Evolutionary conservation across 225 moss, liverwort and hornwort species (phyloP).

Genomic region (Marchantia polymorpha): DNA sequence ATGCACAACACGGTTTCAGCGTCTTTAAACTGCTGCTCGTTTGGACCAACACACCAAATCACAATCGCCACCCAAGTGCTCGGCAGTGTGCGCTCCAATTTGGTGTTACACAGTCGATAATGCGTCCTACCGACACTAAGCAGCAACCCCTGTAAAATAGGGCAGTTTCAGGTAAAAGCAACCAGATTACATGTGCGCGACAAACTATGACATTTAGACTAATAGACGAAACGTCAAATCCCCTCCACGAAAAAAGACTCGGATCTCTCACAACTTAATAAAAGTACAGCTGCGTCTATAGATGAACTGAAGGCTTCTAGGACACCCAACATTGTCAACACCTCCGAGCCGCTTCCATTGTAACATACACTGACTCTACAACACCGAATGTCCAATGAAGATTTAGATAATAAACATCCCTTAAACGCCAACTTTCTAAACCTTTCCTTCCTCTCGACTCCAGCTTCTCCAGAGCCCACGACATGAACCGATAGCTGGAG

Average conservation of each 20-base stretch:
- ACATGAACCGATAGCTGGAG: not conserved
- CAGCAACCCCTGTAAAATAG: constrained; percentile 5
- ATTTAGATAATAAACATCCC: not conserved
- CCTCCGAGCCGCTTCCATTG: not conserved
- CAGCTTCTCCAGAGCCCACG: not conserved
- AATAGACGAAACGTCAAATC: not conserved
- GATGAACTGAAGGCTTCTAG: not conserved
- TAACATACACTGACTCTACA: constrained; percentile 8
- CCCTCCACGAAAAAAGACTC: not conserved
- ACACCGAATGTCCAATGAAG: not conserved
- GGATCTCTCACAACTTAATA: too few relatives aligned
- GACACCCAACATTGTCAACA: not conserved
- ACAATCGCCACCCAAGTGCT: not conserved
- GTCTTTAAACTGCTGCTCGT: too few relatives aligned
- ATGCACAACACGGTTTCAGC: too few relatives aligned
- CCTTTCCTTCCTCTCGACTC: not conserved
- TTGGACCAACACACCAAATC: too few relatives aligned
- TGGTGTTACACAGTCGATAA: not conserved
- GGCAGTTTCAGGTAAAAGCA: not conserved
- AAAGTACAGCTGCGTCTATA: too few relatives aligned
- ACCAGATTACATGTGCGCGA: not conserved
- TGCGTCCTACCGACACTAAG: not conserved
- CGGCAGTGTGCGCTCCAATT: not conserved
- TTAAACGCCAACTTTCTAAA: not conserved
- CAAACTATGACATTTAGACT: not conserved